phyloP scores from a whole-genome alignment of 1,139 yeast genomes.

The Pneumocystis carinii region DNA sequence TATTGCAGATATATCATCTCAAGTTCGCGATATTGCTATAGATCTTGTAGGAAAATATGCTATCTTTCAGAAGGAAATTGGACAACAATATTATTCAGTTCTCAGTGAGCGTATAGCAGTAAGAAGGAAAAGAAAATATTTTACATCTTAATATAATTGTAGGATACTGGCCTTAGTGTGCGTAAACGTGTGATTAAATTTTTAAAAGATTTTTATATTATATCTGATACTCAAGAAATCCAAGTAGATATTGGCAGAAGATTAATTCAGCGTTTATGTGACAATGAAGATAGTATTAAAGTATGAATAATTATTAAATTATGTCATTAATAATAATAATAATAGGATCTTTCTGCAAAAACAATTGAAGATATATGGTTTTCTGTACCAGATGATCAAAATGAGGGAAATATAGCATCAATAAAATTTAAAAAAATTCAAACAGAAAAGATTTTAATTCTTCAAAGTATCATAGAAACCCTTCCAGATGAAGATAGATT shows the following conservation, averaged over 20 bases:
- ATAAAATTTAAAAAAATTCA: background rate
- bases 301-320: background rate
- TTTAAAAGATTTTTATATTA: slow-evolving; percentile 35
- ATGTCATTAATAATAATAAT: slow-evolving; percentile 17
- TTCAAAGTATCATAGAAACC: background rate
- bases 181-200: slow-evolving; percentile 47
- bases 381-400: background rate
- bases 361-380: slow-evolving; percentile 37
- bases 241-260: slow-evolving; percentile 35
- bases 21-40: slow-evolving; percentile 61
- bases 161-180: slow-evolving; percentile 51
- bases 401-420: background rate
- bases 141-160: slow-evolving; percentile 17
- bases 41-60: slow-evolving; percentile 48
- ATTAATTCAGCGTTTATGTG: slow-evolving; percentile 43
- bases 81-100: slow-evolving; percentile 35
- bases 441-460: background rate
- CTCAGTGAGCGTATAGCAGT: slow-evolving; percentile 30
- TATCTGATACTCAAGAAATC: slow-evolving; percentile 23
- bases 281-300: slow-evolving; percentile 46
- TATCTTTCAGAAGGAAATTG: slow-evolving; percentile 30
- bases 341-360: slow-evolving; percentile 33
- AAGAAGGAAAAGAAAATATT: background rate
- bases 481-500: background rate
- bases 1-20: slow-evolving; percentile 47